Base-by-base conservation (phyloP, 257 asterid genomes). In the Jasminum sambac region DNA sequence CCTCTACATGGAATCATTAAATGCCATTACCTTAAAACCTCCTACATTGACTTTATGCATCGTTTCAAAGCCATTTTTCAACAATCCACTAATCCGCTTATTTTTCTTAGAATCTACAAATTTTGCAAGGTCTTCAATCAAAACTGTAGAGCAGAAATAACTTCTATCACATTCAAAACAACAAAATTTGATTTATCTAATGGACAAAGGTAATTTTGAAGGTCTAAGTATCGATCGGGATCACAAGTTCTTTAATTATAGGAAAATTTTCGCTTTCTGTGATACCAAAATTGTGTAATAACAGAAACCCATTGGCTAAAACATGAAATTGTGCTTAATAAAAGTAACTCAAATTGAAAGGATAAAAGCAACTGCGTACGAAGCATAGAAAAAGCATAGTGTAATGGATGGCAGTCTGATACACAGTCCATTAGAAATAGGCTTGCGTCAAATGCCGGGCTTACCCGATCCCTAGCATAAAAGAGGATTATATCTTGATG, bases 1-100 rank as follows among this genome's bases (percentile, higher is more conserved):
- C 66, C 99, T 94, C 97, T 96, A 91, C 21, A 94, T n/a, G 13
- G 99, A 89, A 80, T 95, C 99, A 36, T 95, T 95, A 61, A 89
- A 91, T 43, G 99, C 98, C 1, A 98, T 95, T 70, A 95, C 90
- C 75, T 89, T 91, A 70, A 79, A 76, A 14, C 99, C 99, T n/a
- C 99, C 99, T 0, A 95, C 84, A 43, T 85, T 95, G 76, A 91
- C 83, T 70, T 98, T 88, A 43, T 88, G 77, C 82, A 91, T 76
- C 55, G 93, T 87, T 81, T 95, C 99, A 25, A 85, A 86, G 6
- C 93, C 96, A 57, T 78, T 85, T 72, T 73, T 82, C 91, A 83
- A 55, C 42, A 95, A 62, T 9, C 96, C 95, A 58, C 52, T 16
- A 46, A 89, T 68, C 82, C n/a, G n/a, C n/a, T n/a, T n/a, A n/a